phyloP scores from a whole-genome alignment of 2,329 filamentous ascomycete species.

The Sodiomyces alkalinus region DNA sequence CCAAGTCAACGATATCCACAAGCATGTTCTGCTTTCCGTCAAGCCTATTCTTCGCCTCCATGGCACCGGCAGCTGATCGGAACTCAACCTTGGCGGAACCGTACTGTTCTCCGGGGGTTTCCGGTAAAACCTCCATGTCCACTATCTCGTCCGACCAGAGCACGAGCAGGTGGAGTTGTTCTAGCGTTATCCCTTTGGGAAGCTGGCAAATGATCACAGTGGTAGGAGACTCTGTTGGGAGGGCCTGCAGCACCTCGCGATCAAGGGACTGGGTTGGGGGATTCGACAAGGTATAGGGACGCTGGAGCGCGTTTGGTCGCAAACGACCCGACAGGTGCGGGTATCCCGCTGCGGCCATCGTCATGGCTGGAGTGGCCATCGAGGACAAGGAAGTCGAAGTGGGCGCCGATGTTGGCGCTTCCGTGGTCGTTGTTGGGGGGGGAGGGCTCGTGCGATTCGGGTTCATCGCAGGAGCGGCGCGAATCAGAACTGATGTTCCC shows the following conservation, averaged over 20 bases:
- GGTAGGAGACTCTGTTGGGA: constrained; percentile 13
- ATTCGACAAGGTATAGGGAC: constrained; percentile 18
- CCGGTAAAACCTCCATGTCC: constrained; percentile 32
- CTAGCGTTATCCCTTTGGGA: constrained; percentile 36
- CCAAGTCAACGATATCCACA: constrained; percentile 36
- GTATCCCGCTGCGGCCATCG: constrained; percentile 31
- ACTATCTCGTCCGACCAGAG: constrained; percentile 41
- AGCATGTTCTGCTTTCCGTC: constrained; percentile 40
- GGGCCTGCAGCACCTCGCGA: constrained; percentile 16
- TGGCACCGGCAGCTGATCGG: constrained; percentile 33
- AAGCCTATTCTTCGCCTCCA: constrained; percentile 40
- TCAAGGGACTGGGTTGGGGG: constrained; percentile 20
- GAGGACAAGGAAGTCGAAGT: no score
- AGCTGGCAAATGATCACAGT: constrained; percentile 38
- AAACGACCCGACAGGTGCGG: constrained; percentile 24
- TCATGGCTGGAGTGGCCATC: no score
- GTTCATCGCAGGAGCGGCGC: constrained; percentile 9
- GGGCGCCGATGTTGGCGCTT: no score
- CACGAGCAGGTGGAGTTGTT: constrained; percentile 40
- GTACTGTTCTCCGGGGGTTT: constrained; percentile 33
- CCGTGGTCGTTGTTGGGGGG: constrained; percentile 11
- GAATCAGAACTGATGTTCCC: no score
- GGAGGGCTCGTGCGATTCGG: constrained; percentile 19
- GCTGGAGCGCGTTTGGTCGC: constrained; percentile 17
- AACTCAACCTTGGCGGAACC: constrained; percentile 39